Evolutionary conservation across 2,329 filamentous ascomycete genomes (phyloP).

Genomic region (Arachnopeziza araneosa): DNA sequence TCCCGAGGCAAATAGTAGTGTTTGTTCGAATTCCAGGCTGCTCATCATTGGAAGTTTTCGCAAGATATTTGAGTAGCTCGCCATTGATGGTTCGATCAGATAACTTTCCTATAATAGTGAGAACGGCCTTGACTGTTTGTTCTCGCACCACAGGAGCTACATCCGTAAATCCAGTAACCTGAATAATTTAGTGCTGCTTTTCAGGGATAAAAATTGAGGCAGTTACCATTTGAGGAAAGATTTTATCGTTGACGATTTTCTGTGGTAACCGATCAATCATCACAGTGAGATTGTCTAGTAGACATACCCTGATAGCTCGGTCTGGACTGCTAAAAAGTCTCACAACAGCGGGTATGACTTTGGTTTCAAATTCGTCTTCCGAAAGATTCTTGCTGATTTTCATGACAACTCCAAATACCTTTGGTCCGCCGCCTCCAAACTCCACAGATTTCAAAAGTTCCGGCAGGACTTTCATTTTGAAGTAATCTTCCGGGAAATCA

Average conservation of each 20-base stretch:
- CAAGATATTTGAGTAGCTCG: slow-evolving; percentile 82
- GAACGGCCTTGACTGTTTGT: slow-evolving; percentile 90
- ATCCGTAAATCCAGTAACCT: slow-evolving; percentile 94
- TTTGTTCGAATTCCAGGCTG: slow-evolving; percentile 97
- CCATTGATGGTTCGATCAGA: slow-evolving; percentile 92
- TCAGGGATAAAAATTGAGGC: not conserved
- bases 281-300: slow-evolving; percentile 79
- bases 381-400: slow-evolving; percentile 85
- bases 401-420: slow-evolving; percentile 81
- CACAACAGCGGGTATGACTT: slow-evolving; percentile 79
- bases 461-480: slow-evolving; percentile 93
- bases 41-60: slow-evolving; percentile 95
- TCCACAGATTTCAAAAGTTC: slow-evolving; percentile 98
- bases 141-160: slow-evolving; percentile 86
- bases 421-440: slow-evolving; percentile 90
- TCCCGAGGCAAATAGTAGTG: slow-evolving; percentile 94
- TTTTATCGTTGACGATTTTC: slow-evolving; percentile 90
- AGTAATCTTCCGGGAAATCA: slow-evolving; percentile 96
- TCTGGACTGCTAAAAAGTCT: slow-evolving; percentile 88
- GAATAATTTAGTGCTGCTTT: slow-evolving; percentile 14
- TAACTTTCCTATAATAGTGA: slow-evolving; percentile 81
- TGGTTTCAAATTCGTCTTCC: slow-evolving; percentile 81
- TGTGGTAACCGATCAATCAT: slow-evolving; percentile 91
- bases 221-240: slow-evolving; percentile 84
- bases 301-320: slow-evolving; percentile 81